Conservation (phyloP, 1,139 yeast species). For the Wickerhamomyces sp. region DNA sequence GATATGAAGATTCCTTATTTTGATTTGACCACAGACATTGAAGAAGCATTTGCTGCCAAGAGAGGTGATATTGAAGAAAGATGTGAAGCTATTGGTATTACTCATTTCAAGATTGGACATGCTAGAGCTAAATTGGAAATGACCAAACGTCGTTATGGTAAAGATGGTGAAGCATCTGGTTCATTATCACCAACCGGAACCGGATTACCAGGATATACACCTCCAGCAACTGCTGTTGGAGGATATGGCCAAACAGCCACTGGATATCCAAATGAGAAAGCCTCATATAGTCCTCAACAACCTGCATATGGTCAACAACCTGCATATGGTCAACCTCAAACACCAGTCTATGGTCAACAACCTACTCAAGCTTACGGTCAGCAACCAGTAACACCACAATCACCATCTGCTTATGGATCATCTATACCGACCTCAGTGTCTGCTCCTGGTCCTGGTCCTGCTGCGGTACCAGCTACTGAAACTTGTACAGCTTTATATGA, state of each 20-base stretch:
- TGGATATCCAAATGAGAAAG: slow-evolving; percentile 7
- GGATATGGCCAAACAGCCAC: slow-evolving; percentile 8
- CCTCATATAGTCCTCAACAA: slow-evolving; percentile 12
- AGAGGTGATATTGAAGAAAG: slow-evolving; percentile 89
- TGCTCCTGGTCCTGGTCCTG: slow-evolving; percentile 35
- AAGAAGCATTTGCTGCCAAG: slow-evolving; percentile 72
- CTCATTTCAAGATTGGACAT: slow-evolving; percentile 86
- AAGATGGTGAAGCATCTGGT: slow-evolving; percentile 34
- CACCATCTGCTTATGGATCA: slow-evolving; percentile 8
- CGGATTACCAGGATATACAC: slow-evolving; percentile 26
- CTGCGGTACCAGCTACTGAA: slow-evolving; percentile 39
- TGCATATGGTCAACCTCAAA: slow-evolving; percentile 25
- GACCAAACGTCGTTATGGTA: slow-evolving; percentile 71
- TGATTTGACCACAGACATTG: slow-evolving; percentile 76
- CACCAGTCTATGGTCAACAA: slow-evolving; percentile 21
- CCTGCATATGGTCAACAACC: slow-evolving; percentile 14
- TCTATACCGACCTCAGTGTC: slow-evolving; percentile 30
- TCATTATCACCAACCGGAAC: slow-evolving; percentile 28
- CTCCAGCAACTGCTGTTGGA: slow-evolving; percentile 24
- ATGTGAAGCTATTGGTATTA: slow-evolving; percentile 78
- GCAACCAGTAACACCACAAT: slow-evolving; percentile 25
- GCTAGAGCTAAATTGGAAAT: slow-evolving; percentile 80
- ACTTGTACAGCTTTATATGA: slow-evolving; percentile 75
- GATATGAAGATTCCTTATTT: slow-evolving; percentile 96
- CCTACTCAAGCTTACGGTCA: slow-evolving; percentile 28